Conservation (phyloP, 441 rosid genomes). For the Populus hybrid region DNA sequence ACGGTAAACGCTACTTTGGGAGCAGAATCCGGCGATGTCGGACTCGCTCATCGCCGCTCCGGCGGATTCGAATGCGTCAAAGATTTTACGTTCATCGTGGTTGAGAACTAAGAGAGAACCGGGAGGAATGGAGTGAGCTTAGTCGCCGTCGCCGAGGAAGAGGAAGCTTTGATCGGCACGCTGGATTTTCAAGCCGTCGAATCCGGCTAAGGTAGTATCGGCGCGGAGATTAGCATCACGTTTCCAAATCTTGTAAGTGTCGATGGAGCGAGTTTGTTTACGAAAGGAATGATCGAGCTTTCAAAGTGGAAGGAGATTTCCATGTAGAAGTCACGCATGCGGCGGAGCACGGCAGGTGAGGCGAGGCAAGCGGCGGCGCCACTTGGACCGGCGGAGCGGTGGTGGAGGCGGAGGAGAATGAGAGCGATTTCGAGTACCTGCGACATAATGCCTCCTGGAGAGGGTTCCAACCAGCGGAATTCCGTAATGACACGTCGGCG, state of each 20-base stretch:
- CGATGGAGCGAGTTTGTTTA: conserved; percentile 90
- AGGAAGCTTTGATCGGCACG: conserved; percentile 89
- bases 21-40: conserved; percentile 52
- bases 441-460: too few relatives aligned
- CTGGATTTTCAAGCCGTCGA: conserved; percentile 79
- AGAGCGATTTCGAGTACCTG: too few relatives aligned
- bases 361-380: too few relatives aligned
- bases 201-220: conserved; percentile 83
- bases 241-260: conserved; percentile 96
- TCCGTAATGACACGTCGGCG: too few relatives aligned
- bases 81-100: conserved; percentile 61
- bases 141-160: conserved; percentile 80
- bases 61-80: conserved; percentile 77
- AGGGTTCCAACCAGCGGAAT: too few relatives aligned
- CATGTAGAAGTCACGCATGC: too few relatives aligned
- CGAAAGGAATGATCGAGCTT: conserved; percentile 93
- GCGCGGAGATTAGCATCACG: conserved; percentile 87
- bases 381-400: too few relatives aligned
- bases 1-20: conserved; percentile 70
- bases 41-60: conserved; percentile 68
- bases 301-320: too few relatives aligned
- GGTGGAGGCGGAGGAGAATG: too few relatives aligned
- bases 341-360: too few relatives aligned
- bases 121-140: conserved; percentile 42
- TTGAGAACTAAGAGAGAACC: conserved; percentile 76